Base-by-base conservation (phyloP, 352 stramenopile species). In the Nothophytophthora sp. region DNA sequence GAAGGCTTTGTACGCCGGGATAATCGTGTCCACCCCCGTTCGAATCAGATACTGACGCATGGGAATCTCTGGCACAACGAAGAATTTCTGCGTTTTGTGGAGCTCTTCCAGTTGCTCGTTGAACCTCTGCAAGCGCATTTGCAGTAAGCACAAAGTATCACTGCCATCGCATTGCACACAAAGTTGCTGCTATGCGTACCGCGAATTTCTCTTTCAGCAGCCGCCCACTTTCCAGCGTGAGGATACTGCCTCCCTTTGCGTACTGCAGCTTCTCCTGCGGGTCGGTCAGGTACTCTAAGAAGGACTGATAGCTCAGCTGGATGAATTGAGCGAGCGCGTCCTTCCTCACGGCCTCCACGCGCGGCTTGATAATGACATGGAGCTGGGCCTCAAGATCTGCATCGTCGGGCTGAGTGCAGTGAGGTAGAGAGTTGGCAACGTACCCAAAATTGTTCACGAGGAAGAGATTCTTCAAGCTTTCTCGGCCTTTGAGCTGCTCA, bases 381-480 rank as follows among this genome's bases (percentile, higher is more conserved):
- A 93, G 63, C 16, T 87, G 67, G 1, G 50, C 46, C 35, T 82
- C 73, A 8, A 90, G 63, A 20, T 81, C 68, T 23, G 69, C 62
- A 16, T 86, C 76, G 12, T 62, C 56, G 3, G 45, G 44, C 15
- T 67, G 43, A 2, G 54, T 32, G 20, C 81, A 88, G 27, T 67
- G 70, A 5, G 73, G 71, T 10, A 98, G 64, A 20, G 90, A 84
- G 28, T 88, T 91, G 9, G 82, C 63, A 12, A 98, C 69, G 55
- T 96, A 98, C 34, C 88, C 90, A 13, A 86, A 93, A 58, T 98
- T 98, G 72, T 98, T 98, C 33, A 92, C 84, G 22, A 98, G 78
- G 57, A 98, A 98, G n/a, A 98, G 64, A 15, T 78, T 69, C 36
- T 85, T 87, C 16, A 91, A 55, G 15, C 84, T 73, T 16, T 60